Evolutionary conservation across 2,329 filamentous ascomycete genomes (phyloP), one percentile per base, ranked within the genome.

Genomic region (Apiospora sp.): DNA sequence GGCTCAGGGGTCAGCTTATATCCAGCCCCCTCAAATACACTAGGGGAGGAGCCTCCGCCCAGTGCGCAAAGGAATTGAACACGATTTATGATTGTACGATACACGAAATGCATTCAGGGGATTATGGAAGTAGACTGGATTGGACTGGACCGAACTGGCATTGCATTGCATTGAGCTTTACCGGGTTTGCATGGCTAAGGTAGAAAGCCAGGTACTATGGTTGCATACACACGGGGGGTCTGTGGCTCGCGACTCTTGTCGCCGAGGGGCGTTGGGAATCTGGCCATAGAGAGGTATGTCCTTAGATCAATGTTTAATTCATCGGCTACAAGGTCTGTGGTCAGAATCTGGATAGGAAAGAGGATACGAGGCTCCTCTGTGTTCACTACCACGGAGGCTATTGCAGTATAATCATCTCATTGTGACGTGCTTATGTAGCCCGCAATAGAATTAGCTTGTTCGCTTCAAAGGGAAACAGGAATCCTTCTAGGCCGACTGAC

Each of bases 21-120:
- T 34, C 13, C 27, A 30, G 14, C 27, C 41, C 8, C 67, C 27
- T 22, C 24, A 48, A 22, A 48, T n/a, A 37, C 43, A 27, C 7
- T 19, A 22, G 72, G 69, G 27, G 54, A 71, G 41, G 64, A 67
- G 24, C 64, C 71, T 22, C 73, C 73, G 37, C 73, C 73, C 34
- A 74, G 73, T 68, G 73, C 54, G 8, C 73, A 74, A 37, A 46
- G 41, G 58, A 34, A 8, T 13, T 44, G 34, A 70, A 1, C 44
- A 48, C 27, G 48, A 19, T 27, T 70, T 27, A 58, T 49, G 68
- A 58, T 34, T 64, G 34, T 41, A 64, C 22, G 58, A 41, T 64
- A 64, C 34, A 64, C 22, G 58, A 64, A 34, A 37, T 37, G 41
- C 58, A 64, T 14, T 64, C 30, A 64, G 4, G 34, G 19, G 22